Base-by-base conservation (phyloP, 345 rosid species). In the Laguncularia racemosa region DNA sequence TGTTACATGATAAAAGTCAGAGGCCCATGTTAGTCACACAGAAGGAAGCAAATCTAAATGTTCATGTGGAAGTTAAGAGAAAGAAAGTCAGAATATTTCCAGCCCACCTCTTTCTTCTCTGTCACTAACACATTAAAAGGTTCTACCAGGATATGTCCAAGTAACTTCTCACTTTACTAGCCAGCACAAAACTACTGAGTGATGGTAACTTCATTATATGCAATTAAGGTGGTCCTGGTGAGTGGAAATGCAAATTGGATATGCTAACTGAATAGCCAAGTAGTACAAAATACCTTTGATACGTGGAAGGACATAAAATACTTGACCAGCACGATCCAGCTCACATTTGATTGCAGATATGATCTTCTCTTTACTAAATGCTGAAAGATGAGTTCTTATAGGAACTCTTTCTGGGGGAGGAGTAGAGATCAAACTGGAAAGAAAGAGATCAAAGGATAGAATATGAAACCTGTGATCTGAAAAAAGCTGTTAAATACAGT, bases 401-500 rank as follows among this genome's bases (percentile, higher is more conserved):
- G 98, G 98, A 80, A 92, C 85, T 77, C 98, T 83, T 76, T 92
- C 96, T 44, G 98, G 98, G 49, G 98, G 98, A 49, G 98, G 95
- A 52, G 98, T 89, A 58, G 95, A 73, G 69, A 92, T 92, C 65
- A 89, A 80, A 76, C 96, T 92, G 82, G 64, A 60, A 56, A 40
- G 45, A 52, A 13, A 43, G 47, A 19, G 16, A 50, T 44, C 11
- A 60, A 23, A 5, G 53, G 48, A 19, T 43, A 60, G 48, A 16
- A 20, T 50, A 33, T 44, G 46, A 14, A 57, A 20, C 50, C 20
- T 14, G 20, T 44, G 23, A 14, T 46, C 50, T 40, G 50, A 57
- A 44, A 33, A 33, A 4, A 6, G 40, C 40, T 1, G 4, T 9
- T 33, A 10, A 7, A 33, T 33, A 33, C 9, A 6, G 10, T 33